Conservation (phyloP, 208 protist genomes). For the Strigomonas culicis region DNA sequence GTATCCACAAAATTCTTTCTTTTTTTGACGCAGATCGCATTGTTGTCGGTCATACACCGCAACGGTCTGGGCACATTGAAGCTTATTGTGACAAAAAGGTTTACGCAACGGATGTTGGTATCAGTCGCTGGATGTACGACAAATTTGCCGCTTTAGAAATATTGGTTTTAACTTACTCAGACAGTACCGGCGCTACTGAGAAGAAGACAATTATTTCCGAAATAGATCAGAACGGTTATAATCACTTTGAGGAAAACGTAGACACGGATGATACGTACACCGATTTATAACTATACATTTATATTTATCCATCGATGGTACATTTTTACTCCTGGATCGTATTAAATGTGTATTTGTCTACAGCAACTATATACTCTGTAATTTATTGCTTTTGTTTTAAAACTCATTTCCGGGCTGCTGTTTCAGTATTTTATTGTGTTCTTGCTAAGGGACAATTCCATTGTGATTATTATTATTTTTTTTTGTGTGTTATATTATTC, state of each 20-base stretch:
- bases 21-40: slow-evolving; percentile 28
- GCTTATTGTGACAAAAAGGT: slow-evolving; percentile 34
- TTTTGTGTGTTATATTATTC: background rate
- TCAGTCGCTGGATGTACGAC: slow-evolving; percentile 49
- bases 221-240: background rate
- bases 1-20: slow-evolving; percentile 22
- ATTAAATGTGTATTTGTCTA: background rate
- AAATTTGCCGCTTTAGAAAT: slow-evolving; percentile 45
- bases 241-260: background rate
- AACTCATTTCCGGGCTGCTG: too few species aligned
- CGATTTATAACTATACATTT: slow-evolving; percentile 9
- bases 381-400: background rate
- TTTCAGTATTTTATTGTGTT: too few species aligned
- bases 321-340: background rate
- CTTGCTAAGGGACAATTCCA: background rate
- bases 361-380: slow-evolving; percentile 3
- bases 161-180: slow-evolving; percentile 15
- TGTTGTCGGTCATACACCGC: slow-evolving; percentile 54
- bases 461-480: slow-evolving; percentile 3
- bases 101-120: slow-evolving; percentile 38
- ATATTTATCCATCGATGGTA: slow-evolving; percentile 8
- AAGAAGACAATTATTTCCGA: background rate
- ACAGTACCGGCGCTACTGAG: background rate
- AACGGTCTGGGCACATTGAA: slow-evolving; percentile 32
- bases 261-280: slow-evolving; percentile 14